phyloP scores from a whole-genome alignment of 176 grass and related monocot genomes.

The Oryza australiensis region DNA sequence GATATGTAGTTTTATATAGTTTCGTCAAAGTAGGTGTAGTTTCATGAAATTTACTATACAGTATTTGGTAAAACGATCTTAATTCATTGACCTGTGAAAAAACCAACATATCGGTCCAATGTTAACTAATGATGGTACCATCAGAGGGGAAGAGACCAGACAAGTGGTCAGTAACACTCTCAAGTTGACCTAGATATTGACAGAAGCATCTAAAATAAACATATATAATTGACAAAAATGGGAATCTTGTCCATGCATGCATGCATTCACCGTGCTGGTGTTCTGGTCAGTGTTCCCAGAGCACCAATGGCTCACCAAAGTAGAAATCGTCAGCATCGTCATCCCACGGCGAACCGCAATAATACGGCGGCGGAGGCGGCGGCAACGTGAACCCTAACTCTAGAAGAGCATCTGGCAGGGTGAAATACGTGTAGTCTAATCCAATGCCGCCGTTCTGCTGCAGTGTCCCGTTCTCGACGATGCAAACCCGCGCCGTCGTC shows the following conservation, averaged over 20 bases:
- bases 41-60: too few species aligned
- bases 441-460: neutral
- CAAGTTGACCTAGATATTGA: neutral
- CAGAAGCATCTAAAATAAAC: neutral
- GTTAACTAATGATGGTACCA: too few species aligned
- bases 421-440: slow-evolving; percentile 24
- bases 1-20: too few species aligned
- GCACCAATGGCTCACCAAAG: slow-evolving; percentile 47
- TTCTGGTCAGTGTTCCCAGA: slow-evolving; percentile 51
- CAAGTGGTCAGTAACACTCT: neutral
- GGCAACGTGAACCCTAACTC: slow-evolving; percentile 35
- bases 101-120: too few species aligned
- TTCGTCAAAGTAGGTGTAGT: too few species aligned
- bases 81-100: too few species aligned
- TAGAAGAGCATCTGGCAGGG: slow-evolving; percentile 28
- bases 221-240: neutral
- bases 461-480: neutral
- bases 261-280: neutral
- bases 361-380: slow-evolving; percentile 12
- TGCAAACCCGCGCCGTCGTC: neutral
- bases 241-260: neutral
- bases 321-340: slow-evolving; percentile 14
- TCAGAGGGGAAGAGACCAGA: too few species aligned
- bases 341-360: slow-evolving; percentile 35
- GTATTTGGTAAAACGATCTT: too few species aligned